Base-by-base conservation (phyloP, 768 basidiomycete species). In the Artomyces pyxidatus region DNA sequence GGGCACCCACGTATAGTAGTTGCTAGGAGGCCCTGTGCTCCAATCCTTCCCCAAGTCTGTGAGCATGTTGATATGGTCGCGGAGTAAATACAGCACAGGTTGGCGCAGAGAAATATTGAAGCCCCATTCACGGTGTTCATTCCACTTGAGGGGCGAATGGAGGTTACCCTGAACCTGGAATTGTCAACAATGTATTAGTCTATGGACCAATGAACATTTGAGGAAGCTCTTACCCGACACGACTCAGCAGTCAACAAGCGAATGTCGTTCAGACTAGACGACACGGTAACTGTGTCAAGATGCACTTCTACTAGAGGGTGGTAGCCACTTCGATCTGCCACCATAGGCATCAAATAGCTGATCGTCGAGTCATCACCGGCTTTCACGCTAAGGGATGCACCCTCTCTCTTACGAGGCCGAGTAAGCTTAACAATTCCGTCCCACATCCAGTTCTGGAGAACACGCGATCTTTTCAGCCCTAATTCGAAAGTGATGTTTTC, bases 31-130 rank as follows among this genome's bases (percentile, higher is more conserved):
- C 3, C 91, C 92, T 10, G 85, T 79, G 21, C 73, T 75, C 92
- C 94, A 98, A 61, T 98, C 95, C 56, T 83, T 87, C 28, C 83
- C 82, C n/a, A 98, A 74, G 64, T 98, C 95, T 3, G 83, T 83
- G 59, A 98, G 78, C 76, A 97, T 88, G 59, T 91, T 94, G 67
- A 93, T 80, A 60, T 98, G 95, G 61, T 98, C 95, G 37, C 92
- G 81, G 10, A 98, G 72, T 17, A 96, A 71, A 60, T 81, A 88
- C 29, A 95, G 71, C 1, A 77, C 67, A 2, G 94, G 85, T 45
- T 80, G 79, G 7, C 80, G 76, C 22, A 98, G 68, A 10, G 76
- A 78, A 39, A 92, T 63, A n/a, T 78, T 70, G 61, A 92, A 77
- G 0, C 71, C 69, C 95, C 95, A 98, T 55, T 75, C 78, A 22